Percentiles rank a stretch among this genome's conserved stretches.
Evolutionary conservation across 768 basidiomycete species (phyloP).

Genomic region (Hygrophoropsis aurantiaca): DNA sequence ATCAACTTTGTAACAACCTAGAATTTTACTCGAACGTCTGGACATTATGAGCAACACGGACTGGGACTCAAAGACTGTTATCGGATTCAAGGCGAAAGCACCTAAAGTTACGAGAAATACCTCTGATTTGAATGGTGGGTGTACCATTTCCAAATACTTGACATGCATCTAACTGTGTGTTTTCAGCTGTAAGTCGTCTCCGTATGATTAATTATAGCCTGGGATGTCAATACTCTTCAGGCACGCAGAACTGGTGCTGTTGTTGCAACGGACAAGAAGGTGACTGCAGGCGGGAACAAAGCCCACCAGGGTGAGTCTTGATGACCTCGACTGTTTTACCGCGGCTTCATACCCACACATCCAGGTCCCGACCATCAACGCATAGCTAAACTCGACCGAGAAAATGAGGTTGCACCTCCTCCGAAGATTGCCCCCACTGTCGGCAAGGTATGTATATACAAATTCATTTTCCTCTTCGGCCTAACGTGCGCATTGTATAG

Average conservation of each 20-base stretch:
- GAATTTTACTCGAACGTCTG: conserved; percentile 3
- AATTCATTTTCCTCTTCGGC: conserved; percentile 6
- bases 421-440: conserved; percentile 71
- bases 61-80: conserved; percentile 73
- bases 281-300: conserved; percentile 70
- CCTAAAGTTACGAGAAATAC: conserved; percentile 65
- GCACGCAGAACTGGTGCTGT: conserved; percentile 76
- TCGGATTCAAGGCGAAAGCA: conserved; percentile 64
- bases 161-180: conserved; percentile 10
- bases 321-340: not conserved
- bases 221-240: conserved; percentile 32
- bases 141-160: conserved; percentile 1
- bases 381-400: conserved; percentile 91
- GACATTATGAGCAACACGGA: conserved; percentile 51
- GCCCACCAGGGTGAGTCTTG: conserved; percentile 60
- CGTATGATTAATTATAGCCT: not conserved
- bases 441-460: conserved; percentile 65
- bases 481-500: conserved; percentile 33
- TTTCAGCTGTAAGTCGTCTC: conserved; percentile 51
- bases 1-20: no score
- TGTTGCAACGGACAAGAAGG: conserved; percentile 82
- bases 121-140: conserved; percentile 55
- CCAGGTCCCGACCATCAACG: conserved; percentile 89
- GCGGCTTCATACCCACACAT: not conserved
- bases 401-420: conserved; percentile 94